Conservation (phyloP, 2,329 filamentous ascomycete species). For the Coniochaeta prunicola region DNA sequence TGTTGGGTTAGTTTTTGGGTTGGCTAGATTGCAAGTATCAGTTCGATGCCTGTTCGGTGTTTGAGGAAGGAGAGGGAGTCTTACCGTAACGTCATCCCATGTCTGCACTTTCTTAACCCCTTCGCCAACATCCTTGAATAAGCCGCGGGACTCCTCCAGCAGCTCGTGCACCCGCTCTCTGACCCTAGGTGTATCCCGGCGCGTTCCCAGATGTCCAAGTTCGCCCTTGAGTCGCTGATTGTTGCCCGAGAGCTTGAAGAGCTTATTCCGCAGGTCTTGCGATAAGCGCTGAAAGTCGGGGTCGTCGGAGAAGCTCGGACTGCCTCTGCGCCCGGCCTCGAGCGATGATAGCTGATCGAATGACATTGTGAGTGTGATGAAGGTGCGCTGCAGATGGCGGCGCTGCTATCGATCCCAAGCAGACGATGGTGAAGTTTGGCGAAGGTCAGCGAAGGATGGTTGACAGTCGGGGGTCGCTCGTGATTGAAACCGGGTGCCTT, state of each 20-base stretch:
- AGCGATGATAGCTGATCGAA: slow-evolving; percentile 81
- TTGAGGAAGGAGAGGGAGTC: slow-evolving; percentile 16
- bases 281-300: slow-evolving; percentile 84
- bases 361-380: slow-evolving; percentile 55
- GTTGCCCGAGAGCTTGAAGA: slow-evolving; percentile 84
- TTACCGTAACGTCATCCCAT: slow-evolving; percentile 77
- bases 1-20: slow-evolving; percentile 95
- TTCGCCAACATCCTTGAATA: slow-evolving; percentile 89
- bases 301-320: slow-evolving; percentile 77
- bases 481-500: neutral
- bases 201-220: slow-evolving; percentile 78
- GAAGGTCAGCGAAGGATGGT: neutral
- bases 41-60: neutral
- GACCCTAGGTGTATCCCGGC: slow-evolving; percentile 83
- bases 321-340: slow-evolving; percentile 68
- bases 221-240: slow-evolving; percentile 80
- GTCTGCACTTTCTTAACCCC: slow-evolving; percentile 86
- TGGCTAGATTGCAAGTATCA: slow-evolving; percentile 46
- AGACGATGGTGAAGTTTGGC: neutral
- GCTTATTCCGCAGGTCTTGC: slow-evolving; percentile 74
- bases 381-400: neutral
- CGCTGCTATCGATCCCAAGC: neutral
- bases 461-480: neutral
- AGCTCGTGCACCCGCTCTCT: slow-evolving; percentile 84
- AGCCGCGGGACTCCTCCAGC: slow-evolving; percentile 76